Base-by-base conservation (phyloP, 495 filamentous ascomycete genomes). In the Lineolata rhizophorae region DNA sequence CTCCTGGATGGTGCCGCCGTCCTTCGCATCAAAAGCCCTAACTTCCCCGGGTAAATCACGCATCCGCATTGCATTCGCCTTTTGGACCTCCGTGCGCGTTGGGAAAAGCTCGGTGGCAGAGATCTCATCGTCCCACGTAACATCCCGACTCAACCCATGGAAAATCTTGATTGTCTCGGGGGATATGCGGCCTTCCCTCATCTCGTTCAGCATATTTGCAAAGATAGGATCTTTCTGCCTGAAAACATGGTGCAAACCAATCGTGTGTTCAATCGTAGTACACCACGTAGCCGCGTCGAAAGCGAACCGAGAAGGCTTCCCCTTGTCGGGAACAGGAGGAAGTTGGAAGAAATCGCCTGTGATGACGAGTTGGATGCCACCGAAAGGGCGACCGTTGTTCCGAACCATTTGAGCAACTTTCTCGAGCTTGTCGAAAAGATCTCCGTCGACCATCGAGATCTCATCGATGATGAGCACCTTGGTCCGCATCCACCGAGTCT, bases 291-390 rank as follows among this genome's bases (percentile, higher is more conserved):
- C 67, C 5, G 85, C 85, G 38, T 90, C 76, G 44, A 97, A 97
- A 1, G 82, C 73, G 50, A 97, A 97, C 47, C 79, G 92, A 26
- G 71, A 64, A 10, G 72, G 59, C 27, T 66, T 65, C 20, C 67
- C 70, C 31, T 63, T 60, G 4, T 91, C 83, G 3, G 87, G 83
- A 2, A 97, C 87, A 2, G 87, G 87, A 3, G 87, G 87, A 10
- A 97, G 51, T 52, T 97, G 87, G 51, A 95, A 97, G 52, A 95
- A 97, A 47, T 97, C 87, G 2, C 87, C 87, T 0, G 90, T 95
- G 29, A 97, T 78, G 26, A 97, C 66, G 19, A 97, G 63, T 46
- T 97, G 87, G 29, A 97, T 95, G 4, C 90, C 87, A 31, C 87
- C 87, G 56, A 93, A 97, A 0, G 90, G 75, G 4, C 78, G 62